These are phyloP conservation scores for Sphagnurus paluster DNA, from an alignment of 1,284 basidiomycete genomes.

Conservation along the genomic window DNA sequence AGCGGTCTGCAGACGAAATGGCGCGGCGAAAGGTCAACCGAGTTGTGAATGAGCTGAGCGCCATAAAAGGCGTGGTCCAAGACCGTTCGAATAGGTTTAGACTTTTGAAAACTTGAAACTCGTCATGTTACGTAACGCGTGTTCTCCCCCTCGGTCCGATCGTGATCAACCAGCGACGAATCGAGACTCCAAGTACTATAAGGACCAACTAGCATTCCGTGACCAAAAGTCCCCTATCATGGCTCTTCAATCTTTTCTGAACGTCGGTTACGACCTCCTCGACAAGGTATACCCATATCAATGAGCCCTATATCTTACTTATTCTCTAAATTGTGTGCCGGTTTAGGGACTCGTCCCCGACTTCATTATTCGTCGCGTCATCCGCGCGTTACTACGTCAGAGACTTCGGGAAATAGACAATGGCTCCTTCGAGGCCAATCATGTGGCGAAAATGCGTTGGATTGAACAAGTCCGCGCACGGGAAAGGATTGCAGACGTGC, in stretches of 20 bases:
- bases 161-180: too few relatives aligned
- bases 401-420: constrained; percentile 63
- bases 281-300: constrained; percentile 25
- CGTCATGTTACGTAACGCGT: background rate
- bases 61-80: background rate
- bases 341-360: constrained; percentile 61
- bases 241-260: constrained; percentile 24
- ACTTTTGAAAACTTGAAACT: background rate
- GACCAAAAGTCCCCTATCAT: too few relatives aligned
- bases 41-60: constrained; percentile 10
- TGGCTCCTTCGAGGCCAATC: constrained; percentile 63
- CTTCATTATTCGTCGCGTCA: constrained; percentile 56
- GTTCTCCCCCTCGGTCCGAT: too few relatives aligned
- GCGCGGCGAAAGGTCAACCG: constrained; percentile 9
- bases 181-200: too few relatives aligned
- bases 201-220: too few relatives aligned
- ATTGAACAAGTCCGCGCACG: constrained; percentile 54
- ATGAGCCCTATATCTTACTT: background rate
- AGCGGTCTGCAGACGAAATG: constrained; percentile 30
- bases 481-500: constrained; percentile 62
- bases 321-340: background rate
- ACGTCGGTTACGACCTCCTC: constrained; percentile 34
- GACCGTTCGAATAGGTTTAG: too few relatives aligned
- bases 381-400: constrained; percentile 60
- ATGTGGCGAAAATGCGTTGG: constrained; percentile 67